Evolutionary conservation across 371 early-diverging fungal genomes (phyloP), one percentile per base, ranked within the genome.

Genomic region (Mucor irregularis): DNA sequence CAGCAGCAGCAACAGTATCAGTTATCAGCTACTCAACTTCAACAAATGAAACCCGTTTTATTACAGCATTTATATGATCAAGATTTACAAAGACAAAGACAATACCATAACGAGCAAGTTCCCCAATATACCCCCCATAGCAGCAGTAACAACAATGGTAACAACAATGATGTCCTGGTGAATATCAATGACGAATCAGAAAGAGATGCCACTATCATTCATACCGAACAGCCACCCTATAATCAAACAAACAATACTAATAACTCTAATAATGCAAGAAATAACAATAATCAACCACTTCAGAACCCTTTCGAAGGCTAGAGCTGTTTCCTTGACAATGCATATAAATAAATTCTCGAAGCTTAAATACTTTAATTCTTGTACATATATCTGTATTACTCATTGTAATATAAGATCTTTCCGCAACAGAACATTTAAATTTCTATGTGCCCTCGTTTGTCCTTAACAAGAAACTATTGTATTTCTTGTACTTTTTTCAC

Each of bases 31-130:
- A 50, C 35, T 26, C 47, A 64, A 19, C 42, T 64, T 0, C 65
- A 64, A 29, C 47, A 60, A 34, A 22, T 64, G 29, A 64, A 64
- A 19, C 65, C 65, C 8, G 65, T 60, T 2, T 44, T 64, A 26
- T 33, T 60, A 42, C 60, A 59, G 16, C 50, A 64, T 10, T 24
- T 64, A 16, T 64, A 52, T 25, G 49, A 35, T 31, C 25, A 45
- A 43, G 56, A 56, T 21, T 31, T 52, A 24, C 58, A 57, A 9
- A 39, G 25, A 26, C 46, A 46, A 8, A 21, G 34, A 24, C 43
- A 35, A 5, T 44, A 58, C 22, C 22, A 24, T 8, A 59, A 59
- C 6, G 59, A 59, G 26, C 46, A 59, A 46, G 46, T 52, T 45
- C 53, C 59, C 16, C 59, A 59, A 45, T 59, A 59, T 51, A 58